These are phyloP conservation scores for Quercus phellos DNA, from an alignment of 331 rosid genomes.

Conservation along the genomic window DNA sequence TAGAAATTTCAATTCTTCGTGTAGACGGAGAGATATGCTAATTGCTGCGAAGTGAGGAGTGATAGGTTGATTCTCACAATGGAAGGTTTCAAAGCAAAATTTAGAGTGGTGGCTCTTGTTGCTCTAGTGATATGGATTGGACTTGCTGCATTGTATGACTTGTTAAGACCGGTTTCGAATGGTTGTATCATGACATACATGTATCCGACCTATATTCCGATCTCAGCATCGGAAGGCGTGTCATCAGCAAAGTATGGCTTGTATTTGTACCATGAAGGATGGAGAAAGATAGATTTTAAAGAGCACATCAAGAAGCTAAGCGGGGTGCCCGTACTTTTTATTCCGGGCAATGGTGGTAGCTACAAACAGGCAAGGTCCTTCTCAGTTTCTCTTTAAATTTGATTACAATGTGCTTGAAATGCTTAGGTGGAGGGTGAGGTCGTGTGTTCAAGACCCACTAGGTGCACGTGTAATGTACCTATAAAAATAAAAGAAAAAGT, in stretches of 20 bases:
- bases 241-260: slow-evolving; percentile 68
- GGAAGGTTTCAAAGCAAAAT: slow-evolving; percentile 58
- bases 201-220: slow-evolving; percentile 93
- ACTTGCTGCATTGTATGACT: slow-evolving; percentile 58
- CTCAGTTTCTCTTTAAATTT: slow-evolving; percentile 23
- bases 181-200: slow-evolving; percentile 97
- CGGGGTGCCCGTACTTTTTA: slow-evolving; percentile 87
- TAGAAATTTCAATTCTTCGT: background rate
- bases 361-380: slow-evolving; percentile 92
- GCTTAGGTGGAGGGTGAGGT: background rate
- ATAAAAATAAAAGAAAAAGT: too few relatives aligned
- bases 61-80: slow-evolving; percentile 15
- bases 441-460: too few relatives aligned
- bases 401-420: background rate
- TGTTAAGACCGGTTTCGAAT: slow-evolving; percentile 69
- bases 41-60: background rate
- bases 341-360: slow-evolving; percentile 99
- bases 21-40: slow-evolving; percentile 4
- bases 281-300: slow-evolving; percentile 80
- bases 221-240: slow-evolving; percentile 36
- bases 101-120: slow-evolving; percentile 53
- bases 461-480: too few relatives aligned
- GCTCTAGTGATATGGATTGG: slow-evolving; percentile 41
- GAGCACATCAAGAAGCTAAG: slow-evolving; percentile 80
- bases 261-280: slow-evolving; percentile 91